phyloP scores from a whole-genome alignment of 176 grass and related monocot genomes.

The Dendrocalamus sinicus region DNA sequence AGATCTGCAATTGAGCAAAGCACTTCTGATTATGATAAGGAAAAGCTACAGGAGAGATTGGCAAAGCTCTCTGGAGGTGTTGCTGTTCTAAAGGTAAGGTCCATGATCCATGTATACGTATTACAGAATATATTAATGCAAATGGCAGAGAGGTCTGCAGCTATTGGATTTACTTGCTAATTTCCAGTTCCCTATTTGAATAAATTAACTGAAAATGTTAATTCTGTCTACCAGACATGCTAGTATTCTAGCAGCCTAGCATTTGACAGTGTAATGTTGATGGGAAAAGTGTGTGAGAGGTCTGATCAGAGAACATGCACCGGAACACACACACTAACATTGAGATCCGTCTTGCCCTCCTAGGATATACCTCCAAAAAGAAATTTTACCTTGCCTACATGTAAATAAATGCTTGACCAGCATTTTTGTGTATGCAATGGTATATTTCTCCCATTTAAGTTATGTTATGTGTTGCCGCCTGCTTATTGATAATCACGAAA shows the following conservation, averaged over 20 bases:
- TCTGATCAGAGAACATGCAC: not conserved
- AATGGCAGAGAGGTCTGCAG: not conserved
- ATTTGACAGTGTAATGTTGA: not conserved
- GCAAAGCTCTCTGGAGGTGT: constrained; percentile 98
- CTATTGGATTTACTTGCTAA: not conserved
- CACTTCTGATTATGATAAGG: constrained; percentile 94
- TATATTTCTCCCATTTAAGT: not conserved
- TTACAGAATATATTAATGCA: not conserved
- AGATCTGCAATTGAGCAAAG: constrained; percentile 83
- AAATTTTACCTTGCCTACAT: not conserved
- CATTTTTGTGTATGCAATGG: not conserved
- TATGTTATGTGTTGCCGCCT: not conserved
- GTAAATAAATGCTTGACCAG: not conserved
- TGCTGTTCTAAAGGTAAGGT: constrained; percentile 86
- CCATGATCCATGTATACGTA: not conserved
- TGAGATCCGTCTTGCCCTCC: not conserved
- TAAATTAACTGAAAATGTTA: not conserved
- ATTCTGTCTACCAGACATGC: not conserved
- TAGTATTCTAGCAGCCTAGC: not conserved
- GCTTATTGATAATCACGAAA: not conserved
- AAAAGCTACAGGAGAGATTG: constrained; percentile 86
- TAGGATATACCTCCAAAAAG: not conserved
- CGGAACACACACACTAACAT: not conserved
- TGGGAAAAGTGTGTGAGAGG: not conserved
- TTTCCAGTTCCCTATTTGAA: not conserved